Evolutionary conservation across 1,139 yeast genomes (phyloP).

Genomic region (Magnusiomyces suaveolens): DNA sequence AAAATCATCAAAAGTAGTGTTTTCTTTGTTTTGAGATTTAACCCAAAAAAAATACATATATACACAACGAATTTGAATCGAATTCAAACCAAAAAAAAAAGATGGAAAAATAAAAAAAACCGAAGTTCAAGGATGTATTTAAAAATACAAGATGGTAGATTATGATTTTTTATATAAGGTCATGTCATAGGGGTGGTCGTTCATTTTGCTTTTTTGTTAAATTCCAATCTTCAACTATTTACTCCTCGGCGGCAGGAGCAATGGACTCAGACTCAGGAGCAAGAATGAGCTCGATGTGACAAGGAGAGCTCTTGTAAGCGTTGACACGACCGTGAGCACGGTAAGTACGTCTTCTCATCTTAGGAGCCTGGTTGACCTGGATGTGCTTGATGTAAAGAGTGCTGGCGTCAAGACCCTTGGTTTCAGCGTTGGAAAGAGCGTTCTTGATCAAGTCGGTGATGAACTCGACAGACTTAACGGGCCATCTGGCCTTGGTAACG

Average conservation of each 20-base stretch:
- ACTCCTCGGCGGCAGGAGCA: slow-evolving; percentile 74
- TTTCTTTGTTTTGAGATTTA: too few species aligned
- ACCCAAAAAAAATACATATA: too few species aligned
- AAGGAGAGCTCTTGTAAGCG: slow-evolving; percentile 97
- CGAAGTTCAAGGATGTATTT: not conserved
- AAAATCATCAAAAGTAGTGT: too few species aligned
- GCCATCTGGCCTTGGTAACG: slow-evolving; percentile 99
- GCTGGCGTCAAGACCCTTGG: slow-evolving; percentile 95
- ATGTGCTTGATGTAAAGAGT: slow-evolving; percentile 93
- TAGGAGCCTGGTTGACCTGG: slow-evolving; percentile 99
- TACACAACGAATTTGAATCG: too few species aligned
- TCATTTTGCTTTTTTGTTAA: not conserved
- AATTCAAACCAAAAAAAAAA: not conserved
- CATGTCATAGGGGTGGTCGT: slow-evolving; percentile 1
- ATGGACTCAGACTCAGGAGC: slow-evolving; percentile 93
- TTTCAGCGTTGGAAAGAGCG: slow-evolving; percentile 98
- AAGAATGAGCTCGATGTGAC: slow-evolving; percentile 95
- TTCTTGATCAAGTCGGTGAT: slow-evolving; percentile 89
- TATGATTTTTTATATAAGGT: slow-evolving; percentile 5
- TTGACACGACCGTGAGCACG: slow-evolving; percentile 99
- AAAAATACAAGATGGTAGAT: slow-evolving; percentile 1
- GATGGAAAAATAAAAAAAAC: not conserved
- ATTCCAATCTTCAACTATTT: slow-evolving; percentile 7
- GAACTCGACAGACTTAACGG: slow-evolving; percentile 95
- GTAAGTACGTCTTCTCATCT: slow-evolving; percentile 99